phyloP scores from a whole-genome alignment of 768 basidiomycete species.

The Pleurotus platypus region DNA sequence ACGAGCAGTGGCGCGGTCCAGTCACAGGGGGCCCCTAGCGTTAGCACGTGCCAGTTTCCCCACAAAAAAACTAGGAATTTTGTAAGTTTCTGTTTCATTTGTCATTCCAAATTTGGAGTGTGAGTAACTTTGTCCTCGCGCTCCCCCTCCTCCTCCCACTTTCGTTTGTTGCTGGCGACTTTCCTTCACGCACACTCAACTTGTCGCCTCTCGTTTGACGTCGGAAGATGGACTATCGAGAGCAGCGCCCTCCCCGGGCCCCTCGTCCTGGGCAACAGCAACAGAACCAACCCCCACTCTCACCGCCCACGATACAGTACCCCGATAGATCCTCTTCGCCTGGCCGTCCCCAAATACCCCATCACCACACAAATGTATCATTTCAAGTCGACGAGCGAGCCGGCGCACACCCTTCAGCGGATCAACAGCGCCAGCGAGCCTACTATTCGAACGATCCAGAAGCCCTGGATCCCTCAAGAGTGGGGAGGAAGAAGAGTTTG shows the following conservation, averaged over 20 bases:
- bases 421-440: slow-evolving; percentile 48
- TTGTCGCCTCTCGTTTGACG: slow-evolving; percentile 5
- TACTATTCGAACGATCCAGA: slow-evolving; percentile 48
- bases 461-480: slow-evolving; percentile 43
- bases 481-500: slow-evolving; percentile 86
- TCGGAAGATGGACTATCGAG: slow-evolving; percentile 35
- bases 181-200: background rate
- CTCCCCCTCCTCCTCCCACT: slow-evolving; percentile 10
- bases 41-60: no score
- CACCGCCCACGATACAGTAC: slow-evolving; percentile 25
- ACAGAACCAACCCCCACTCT: slow-evolving; percentile 37
- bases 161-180: slow-evolving; percentile 9
- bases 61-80: no score
- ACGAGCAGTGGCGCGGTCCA: no score
- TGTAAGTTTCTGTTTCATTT: no score
- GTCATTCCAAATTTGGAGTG: no score
- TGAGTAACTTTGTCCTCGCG: background rate
- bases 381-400: slow-evolving; percentile 71
- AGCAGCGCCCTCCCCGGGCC: slow-evolving; percentile 54
- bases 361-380: slow-evolving; percentile 46
- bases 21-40: no score
- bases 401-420: slow-evolving; percentile 57
- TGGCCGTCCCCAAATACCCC: slow-evolving; percentile 22
- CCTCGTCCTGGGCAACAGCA: slow-evolving; percentile 39
- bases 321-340: slow-evolving; percentile 19